These are phyloP conservation scores for Cutaneotrichosporon mucoides DNA, from an alignment of 1,284 basidiomycete species.

Conservation along the genomic window DNA sequence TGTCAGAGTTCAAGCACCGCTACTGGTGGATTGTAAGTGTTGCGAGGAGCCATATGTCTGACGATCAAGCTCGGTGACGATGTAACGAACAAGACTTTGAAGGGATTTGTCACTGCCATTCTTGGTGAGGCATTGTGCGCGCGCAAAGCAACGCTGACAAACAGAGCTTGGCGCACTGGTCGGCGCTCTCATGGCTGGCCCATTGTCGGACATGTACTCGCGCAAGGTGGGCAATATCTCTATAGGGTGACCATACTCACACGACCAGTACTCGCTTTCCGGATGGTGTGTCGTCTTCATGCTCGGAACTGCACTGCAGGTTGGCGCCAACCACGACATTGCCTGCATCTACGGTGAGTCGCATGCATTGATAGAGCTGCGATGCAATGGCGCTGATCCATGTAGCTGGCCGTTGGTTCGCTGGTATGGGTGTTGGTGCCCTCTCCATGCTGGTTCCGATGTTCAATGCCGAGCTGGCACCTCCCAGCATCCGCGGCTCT, in stretches of 20 bases:
- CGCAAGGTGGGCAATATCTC: constrained; percentile 28
- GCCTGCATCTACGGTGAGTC: constrained; percentile 40
- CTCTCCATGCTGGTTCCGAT: constrained; percentile 48
- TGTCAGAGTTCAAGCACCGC: constrained; percentile 34
- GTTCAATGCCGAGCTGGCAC: constrained; percentile 72
- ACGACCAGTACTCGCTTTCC: constrained; percentile 38
- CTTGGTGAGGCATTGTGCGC: constrained; percentile 19
- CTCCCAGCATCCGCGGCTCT: constrained; percentile 75
- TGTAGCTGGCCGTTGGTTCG: constrained; percentile 39
- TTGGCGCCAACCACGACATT: constrained; percentile 32
- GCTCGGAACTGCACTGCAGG: constrained; percentile 40
- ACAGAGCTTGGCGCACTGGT: constrained; percentile 41
- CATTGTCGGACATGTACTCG: constrained; percentile 39
- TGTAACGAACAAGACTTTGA: constrained; percentile 3
- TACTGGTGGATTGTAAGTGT: constrained; percentile 31
- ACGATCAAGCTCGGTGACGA: constrained; percentile 1
- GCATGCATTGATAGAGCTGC: background rate
- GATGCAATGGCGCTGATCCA: background rate
- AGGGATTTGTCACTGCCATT: constrained; percentile 39
- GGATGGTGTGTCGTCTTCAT: constrained; percentile 46
- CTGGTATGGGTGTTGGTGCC: constrained; percentile 47
- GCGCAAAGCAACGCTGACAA: constrained; percentile 2
- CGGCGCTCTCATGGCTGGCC: constrained; percentile 43
- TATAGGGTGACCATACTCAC: background rate
- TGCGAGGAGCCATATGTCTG: background rate